Evolutionary conservation across 768 basidiomycete species (phyloP), one percentile per base, ranked within the genome.

Genomic region (Trametes cubensis): DNA sequence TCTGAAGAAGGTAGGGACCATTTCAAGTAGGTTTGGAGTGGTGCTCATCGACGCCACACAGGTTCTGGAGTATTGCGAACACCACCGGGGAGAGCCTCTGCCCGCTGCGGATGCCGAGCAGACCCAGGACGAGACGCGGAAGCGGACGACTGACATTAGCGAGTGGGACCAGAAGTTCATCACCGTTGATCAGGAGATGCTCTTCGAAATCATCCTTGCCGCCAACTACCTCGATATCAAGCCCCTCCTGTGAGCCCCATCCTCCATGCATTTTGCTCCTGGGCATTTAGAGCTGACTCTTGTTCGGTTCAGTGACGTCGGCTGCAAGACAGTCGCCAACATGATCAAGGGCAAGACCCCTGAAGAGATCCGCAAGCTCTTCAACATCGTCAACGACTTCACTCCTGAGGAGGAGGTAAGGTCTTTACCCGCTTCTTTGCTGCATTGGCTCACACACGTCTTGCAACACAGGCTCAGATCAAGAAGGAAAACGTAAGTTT

Each of bases 291-390:
- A 59, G 23, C 49, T 70, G 18, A 54, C 18, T 50, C 62, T 48
- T n/a, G 41, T 34, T 28, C 39, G 30, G 2, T 28, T 40, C 67
- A 96, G 94, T 67, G 95, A 97, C 72, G 94, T 97, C 61, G 95
- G 95, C 1, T 97, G 95, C 85, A 96, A 97, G 83, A 97, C 94
- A 4, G 95, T 97, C 5, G 97, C 97, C 15, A 98, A 98, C 83
- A 99, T 98, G 97, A 98, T 99, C 85, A 98, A 99, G 81, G 97
- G 97, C 38, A 99, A 99, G 85, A 96, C 95, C 4, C 97, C 97
- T 23, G 97, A 98, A 76, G 97, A 98, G 79, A 98, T 99, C 68
- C 89, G 96, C 61, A 98, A 98, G 72, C 85, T 98, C 56, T 98
- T 95, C 81, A 96, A 97, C 84, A 95, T 95, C 66, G 91, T 93